Percentiles rank a stretch among this genome's conserved stretches.
Conservation (phyloP, 139 green algal species). For the Coccomyxa sp. region DNA sequence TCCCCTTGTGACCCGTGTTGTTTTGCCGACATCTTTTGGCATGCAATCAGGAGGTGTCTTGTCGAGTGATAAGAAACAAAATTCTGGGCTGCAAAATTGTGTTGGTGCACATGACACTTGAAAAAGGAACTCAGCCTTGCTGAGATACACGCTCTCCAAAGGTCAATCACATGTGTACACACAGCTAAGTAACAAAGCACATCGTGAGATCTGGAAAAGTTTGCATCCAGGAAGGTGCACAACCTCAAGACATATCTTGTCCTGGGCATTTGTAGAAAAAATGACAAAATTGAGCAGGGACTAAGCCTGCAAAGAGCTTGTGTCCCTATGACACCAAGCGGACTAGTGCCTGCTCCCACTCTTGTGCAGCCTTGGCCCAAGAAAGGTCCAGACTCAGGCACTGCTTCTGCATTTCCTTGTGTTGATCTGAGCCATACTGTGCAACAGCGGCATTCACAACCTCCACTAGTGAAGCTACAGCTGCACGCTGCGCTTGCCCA, state of each 20-base stretch:
- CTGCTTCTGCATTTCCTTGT: constrained; percentile 19
- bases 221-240: neutral
- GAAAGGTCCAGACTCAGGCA: constrained; percentile 69
- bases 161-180: neutral
- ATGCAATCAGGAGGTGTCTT: neutral
- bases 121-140: no score
- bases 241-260: neutral
- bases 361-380: constrained; percentile 46
- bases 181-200: neutral
- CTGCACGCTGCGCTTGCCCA: constrained; percentile 12
- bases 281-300: neutral
- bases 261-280: neutral
- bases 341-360: constrained; percentile 57
- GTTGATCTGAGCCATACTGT: constrained; percentile 26
- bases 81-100: no score
- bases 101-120: no score
- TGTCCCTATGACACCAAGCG: neutral
- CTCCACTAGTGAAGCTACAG: constrained; percentile 26
- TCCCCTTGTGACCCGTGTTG: neutral
- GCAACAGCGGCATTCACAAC: constrained; percentile 21
- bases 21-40: neutral
- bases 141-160: no score
- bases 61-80: neutral
- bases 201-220: neutral
- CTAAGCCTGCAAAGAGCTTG: neutral